A percentile compares a stretch with the other conserved stretches of the same genome.
These are phyloP conservation scores for Beauveria varroae DNA, from an alignment of 2,329 filamentous ascomycete genomes.

Conservation along the genomic window DNA sequence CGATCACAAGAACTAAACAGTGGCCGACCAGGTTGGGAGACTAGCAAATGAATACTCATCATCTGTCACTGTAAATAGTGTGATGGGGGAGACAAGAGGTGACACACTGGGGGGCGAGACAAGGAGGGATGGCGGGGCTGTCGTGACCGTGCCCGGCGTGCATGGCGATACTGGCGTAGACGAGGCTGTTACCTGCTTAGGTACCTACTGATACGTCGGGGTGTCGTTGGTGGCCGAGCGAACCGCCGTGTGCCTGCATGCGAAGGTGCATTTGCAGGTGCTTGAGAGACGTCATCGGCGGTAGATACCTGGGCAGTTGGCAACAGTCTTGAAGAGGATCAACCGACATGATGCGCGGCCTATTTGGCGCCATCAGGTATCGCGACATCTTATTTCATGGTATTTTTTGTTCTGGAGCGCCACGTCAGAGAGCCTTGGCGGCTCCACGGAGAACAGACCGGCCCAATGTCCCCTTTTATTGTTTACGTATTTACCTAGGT, in stretches of 20 bases:
- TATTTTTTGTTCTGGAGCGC: background rate
- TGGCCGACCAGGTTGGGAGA: no score
- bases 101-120: background rate
- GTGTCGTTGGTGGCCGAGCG: no score
- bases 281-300: background rate
- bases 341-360: background rate
- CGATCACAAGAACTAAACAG: background rate
- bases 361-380: background rate
- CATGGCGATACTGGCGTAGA: no score
- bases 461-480: no score
- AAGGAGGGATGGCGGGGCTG: background rate
- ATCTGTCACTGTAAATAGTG: no score
- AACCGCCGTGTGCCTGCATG: background rate
- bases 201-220: no score
- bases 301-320: background rate
- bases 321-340: background rate
- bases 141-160: no score
- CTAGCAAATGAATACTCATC: no score
- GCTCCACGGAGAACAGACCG: background rate
- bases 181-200: background rate
- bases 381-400: background rate
- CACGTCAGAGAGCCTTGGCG: slow-evolving; percentile 6
- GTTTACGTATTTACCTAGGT: background rate
- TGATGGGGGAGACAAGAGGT: background rate
- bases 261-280: background rate